A percentile compares a stretch with the other conserved stretches of the same genome.
Evolutionary conservation across 2,329 filamentous ascomycete species (phyloP).

Genomic region (Coniella lustricola): DNA sequence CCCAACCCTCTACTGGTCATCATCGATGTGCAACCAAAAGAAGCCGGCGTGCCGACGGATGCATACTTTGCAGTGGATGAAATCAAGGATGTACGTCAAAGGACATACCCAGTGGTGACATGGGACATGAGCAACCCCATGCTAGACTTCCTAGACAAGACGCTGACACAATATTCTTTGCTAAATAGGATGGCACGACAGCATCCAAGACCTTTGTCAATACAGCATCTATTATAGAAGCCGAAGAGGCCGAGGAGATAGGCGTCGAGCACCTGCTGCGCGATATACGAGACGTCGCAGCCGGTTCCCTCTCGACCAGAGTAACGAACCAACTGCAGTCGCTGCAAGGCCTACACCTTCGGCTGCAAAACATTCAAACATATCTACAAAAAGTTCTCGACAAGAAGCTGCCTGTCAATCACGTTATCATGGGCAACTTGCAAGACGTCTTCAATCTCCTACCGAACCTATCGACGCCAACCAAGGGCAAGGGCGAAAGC

Average conservation of each 20-base stretch:
- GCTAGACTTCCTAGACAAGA: background rate
- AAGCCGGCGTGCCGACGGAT: conserved; percentile 94
- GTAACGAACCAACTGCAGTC: conserved; percentile 98
- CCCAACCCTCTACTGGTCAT: conserved; percentile 95
- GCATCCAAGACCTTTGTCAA: conserved; percentile 97
- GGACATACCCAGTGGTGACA: background rate
- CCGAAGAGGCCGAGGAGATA: conserved; percentile 97
- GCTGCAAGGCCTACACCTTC: conserved; percentile 88
- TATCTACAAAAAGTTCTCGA: conserved; percentile 96
- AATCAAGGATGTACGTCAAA: conserved; percentile 86
- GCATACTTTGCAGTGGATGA: conserved; percentile 99
- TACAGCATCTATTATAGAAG: conserved; percentile 96
- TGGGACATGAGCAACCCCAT: background rate
- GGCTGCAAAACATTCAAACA: conserved; percentile 87
- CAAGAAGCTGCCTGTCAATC: conserved; percentile 88
- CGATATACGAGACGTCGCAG: conserved; percentile 96
- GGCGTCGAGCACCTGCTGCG: conserved; percentile 95
- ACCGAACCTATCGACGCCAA: conserved; percentile 85
- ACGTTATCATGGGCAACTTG: conserved; percentile 94
- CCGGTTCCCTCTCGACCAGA: conserved; percentile 90
- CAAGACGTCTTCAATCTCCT: conserved; percentile 99
- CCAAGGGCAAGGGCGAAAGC: conserved; percentile 56
- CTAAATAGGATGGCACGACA: conserved; percentile 82
- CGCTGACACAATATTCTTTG: conserved; percentile 12
- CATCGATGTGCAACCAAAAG: conserved; percentile 96